These are phyloP conservation scores for Ophiosphaerella narmari DNA, from an alignment of 2,329 filamentous ascomycete genomes.

Conservation along the genomic window DNA sequence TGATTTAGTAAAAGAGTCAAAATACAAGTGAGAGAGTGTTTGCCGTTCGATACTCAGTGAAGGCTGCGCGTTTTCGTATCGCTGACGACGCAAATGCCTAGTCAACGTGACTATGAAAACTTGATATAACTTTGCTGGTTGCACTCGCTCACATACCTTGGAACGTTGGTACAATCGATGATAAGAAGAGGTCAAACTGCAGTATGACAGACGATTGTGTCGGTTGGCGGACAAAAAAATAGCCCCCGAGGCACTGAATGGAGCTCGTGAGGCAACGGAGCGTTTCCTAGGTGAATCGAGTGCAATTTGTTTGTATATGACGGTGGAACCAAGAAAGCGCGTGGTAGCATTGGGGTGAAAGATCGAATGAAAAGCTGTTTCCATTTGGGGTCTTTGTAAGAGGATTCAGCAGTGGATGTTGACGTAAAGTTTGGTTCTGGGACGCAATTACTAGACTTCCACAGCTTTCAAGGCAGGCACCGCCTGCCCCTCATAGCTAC, in stretches of 20 bases:
- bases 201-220: too few species aligned
- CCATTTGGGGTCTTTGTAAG: not conserved
- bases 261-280: not conserved
- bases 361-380: not conserved
- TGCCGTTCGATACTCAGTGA: conserved; percentile 7
- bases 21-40: not conserved
- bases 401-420: not conserved
- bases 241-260: not conserved
- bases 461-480: too few species aligned
- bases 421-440: not conserved
- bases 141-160: not conserved
- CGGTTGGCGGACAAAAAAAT: too few species aligned
- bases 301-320: not conserved
- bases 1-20: not conserved
- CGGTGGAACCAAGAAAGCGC: not conserved
- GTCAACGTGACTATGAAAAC: conserved; percentile 5
- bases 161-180: too few species aligned
- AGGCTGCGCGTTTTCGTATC: not conserved
- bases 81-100: not conserved
- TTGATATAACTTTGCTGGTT: not conserved
- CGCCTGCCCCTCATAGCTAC: too few species aligned
- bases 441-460: not conserved
- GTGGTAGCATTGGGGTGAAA: not conserved
- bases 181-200: too few species aligned
- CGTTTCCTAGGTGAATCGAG: not conserved